A percentile compares a stretch with the other conserved stretches of the same genome.
Conservation (phyloP, 768 basidiomycete species). For the Ramaria sp. region DNA sequence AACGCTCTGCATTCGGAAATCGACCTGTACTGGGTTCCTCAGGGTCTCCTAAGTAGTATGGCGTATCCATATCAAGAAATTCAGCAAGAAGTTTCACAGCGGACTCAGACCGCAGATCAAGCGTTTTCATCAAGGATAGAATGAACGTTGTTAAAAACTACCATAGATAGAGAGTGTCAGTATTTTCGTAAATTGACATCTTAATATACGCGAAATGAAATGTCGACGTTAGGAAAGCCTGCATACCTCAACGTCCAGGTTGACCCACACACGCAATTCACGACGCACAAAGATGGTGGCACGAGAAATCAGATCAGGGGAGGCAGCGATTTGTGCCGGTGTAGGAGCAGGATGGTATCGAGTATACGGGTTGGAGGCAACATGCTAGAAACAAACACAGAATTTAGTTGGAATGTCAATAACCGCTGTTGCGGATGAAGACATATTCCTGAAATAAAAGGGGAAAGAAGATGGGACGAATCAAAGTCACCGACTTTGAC, state of each 20-base stretch:
- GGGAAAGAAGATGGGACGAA: constrained; percentile 4
- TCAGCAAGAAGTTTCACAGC: constrained; percentile 72
- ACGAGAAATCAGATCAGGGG: constrained; percentile 61
- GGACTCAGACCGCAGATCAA: constrained; percentile 86
- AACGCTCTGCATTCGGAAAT: constrained; percentile 48
- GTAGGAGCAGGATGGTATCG: constrained; percentile 87
- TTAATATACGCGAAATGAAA: not conserved
- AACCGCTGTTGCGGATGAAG: too few relatives aligned
- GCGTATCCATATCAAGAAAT: constrained; percentile 72
- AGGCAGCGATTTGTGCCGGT: constrained; percentile 71
- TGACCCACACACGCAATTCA: constrained; percentile 80
- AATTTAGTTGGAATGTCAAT: too few relatives aligned
- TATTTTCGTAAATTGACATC: not conserved
- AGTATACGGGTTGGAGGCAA: constrained; percentile 80
- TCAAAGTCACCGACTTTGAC: not conserved
- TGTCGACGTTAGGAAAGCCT: not conserved
- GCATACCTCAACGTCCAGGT: constrained; percentile 80
- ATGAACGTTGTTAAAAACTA: constrained; percentile 87
- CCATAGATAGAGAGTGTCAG: not conserved
- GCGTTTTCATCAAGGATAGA: constrained; percentile 81
- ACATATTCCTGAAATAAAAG: not conserved
- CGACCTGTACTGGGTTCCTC: not conserved
- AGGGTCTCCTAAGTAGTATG: constrained; percentile 37
- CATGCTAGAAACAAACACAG: constrained; percentile 46
- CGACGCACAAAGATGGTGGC: constrained; percentile 75